phyloP scores from a whole-genome alignment of 805 yeast genomes.

The Citeromyces matritensis region DNA sequence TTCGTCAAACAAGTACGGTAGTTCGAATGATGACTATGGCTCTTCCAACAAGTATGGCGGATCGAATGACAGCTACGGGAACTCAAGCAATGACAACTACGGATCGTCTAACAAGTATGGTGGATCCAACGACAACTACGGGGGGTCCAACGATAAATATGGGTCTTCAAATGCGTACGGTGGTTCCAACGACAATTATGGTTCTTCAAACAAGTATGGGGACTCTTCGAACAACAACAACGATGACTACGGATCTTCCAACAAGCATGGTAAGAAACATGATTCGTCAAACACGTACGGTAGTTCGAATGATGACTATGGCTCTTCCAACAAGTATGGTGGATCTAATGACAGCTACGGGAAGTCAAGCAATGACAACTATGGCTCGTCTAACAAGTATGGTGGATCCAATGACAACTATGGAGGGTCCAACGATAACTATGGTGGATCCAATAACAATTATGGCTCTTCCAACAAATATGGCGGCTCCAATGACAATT shows the following conservation, averaged over 20 bases:
- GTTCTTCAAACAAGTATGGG: constrained; percentile 12
- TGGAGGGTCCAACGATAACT: constrained; percentile 14
- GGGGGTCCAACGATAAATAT: constrained; percentile 14
- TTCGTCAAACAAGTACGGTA: constrained; percentile 10
- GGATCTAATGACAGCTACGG: background rate
- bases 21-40: constrained; percentile 13
- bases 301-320: constrained; percentile 10
- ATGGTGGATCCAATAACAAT: constrained; percentile 5
- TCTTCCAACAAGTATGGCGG: constrained; percentile 6
- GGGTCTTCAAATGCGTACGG: constrained; percentile 14
- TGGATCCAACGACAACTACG: constrained; percentile 12
- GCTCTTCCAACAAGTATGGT: constrained; percentile 5
- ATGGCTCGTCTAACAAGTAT: constrained; percentile 13
- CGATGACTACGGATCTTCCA: constrained; percentile 9
- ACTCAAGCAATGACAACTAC: constrained; percentile 11
- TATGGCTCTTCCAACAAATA: constrained; percentile 9
- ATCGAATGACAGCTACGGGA: constrained; percentile 7
- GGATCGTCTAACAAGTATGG: constrained; percentile 12
- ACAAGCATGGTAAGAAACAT: constrained; percentile 3
- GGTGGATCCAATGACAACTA: constrained; percentile 11
- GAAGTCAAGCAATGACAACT: constrained; percentile 10
- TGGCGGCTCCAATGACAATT: constrained; percentile 7
- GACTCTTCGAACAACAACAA: background rate
- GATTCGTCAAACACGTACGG: constrained; percentile 6
- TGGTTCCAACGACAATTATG: constrained; percentile 4